phyloP scores from a whole-genome alignment of 139 green algal genomes.

The Yamagishiella unicocca region DNA sequence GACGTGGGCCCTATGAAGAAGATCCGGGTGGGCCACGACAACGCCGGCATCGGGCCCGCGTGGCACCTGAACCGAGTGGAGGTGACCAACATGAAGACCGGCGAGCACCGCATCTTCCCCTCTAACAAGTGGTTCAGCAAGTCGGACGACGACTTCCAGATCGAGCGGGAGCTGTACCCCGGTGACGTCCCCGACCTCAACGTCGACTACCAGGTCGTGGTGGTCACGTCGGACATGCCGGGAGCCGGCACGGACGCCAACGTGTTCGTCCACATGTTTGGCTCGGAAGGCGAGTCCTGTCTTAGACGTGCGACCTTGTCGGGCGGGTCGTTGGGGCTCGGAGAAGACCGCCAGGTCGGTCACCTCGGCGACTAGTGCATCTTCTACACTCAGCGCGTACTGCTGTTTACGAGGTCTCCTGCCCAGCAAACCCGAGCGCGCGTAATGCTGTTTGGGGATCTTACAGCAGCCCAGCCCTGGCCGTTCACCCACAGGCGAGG shows the following conservation, averaged over 20 bases:
- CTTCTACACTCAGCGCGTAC: no score
- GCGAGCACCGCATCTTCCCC: conserved; percentile 48
- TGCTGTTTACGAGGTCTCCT: no score
- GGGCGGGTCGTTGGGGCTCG: no score
- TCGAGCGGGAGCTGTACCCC: conserved; percentile 63
- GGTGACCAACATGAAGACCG: conserved; percentile 57
- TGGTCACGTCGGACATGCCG: conserved; percentile 65
- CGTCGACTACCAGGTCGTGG: conserved; percentile 51
- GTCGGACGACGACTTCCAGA: conserved; percentile 58
- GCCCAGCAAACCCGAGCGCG: no score
- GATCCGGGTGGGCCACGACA: conserved; percentile 65
- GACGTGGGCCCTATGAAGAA: conserved; percentile 57
- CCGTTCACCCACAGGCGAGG: conserved; percentile 42
- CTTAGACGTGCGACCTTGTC: no score
- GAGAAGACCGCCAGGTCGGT: no score
- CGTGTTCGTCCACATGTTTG: conserved; percentile 61
- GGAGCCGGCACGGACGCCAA: conserved; percentile 77
- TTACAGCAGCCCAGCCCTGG: no score
- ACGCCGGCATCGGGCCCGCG: conserved; percentile 45
- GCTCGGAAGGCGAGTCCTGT: conserved; percentile 46
- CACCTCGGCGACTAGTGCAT: no score
- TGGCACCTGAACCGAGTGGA: conserved; percentile 73
- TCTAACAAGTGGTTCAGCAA: conserved; percentile 57
- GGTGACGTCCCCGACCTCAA: conserved; percentile 32
- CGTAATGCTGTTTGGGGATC: no score